These are phyloP conservation scores for Tylopilus plumbeoviolaceoides DNA, from an alignment of 768 basidiomycete genomes.

Conservation along the genomic window DNA sequence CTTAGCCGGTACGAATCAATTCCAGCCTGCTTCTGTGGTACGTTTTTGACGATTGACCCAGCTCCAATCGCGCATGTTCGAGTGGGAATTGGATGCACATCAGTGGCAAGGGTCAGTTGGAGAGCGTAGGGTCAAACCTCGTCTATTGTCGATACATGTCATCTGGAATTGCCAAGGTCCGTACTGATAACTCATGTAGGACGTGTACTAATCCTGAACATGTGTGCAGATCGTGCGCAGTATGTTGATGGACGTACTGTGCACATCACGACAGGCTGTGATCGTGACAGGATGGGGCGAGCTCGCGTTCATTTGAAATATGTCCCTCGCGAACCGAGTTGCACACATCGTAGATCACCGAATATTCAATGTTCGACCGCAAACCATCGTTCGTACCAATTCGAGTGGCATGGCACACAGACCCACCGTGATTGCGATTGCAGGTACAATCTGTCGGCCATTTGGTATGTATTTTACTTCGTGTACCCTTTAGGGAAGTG, in stretches of 20 bases:
- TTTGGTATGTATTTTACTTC: constrained; percentile 13
- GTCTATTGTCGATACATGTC: neutral
- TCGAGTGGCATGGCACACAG: neutral
- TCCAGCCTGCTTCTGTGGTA: too few relatives aligned
- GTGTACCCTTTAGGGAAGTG: neutral
- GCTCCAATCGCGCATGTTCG: neutral
- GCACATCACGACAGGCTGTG: neutral
- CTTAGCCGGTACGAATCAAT: constrained; percentile 8
- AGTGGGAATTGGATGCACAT: neutral
- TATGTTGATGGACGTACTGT: neutral
- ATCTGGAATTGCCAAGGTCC: constrained; percentile 5
- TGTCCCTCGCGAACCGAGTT: neutral
- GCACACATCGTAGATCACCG: constrained; percentile 2
- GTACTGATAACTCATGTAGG: neutral
- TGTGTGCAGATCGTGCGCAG: neutral
- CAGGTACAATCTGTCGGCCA: neutral
- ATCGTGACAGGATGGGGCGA: constrained; percentile 2
- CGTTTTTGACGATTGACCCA: neutral
- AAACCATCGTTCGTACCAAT: constrained; percentile 1
- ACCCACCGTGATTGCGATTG: constrained; percentile 6
- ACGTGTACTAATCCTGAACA: neutral
- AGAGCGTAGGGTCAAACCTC: neutral
- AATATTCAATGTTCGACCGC: neutral
- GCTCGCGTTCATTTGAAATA: neutral
- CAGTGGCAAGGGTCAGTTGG: neutral